These are phyloP conservation scores for Macrocybe gigantea DNA, from an alignment of 768 basidiomycete species.

Conservation along the genomic window DNA sequence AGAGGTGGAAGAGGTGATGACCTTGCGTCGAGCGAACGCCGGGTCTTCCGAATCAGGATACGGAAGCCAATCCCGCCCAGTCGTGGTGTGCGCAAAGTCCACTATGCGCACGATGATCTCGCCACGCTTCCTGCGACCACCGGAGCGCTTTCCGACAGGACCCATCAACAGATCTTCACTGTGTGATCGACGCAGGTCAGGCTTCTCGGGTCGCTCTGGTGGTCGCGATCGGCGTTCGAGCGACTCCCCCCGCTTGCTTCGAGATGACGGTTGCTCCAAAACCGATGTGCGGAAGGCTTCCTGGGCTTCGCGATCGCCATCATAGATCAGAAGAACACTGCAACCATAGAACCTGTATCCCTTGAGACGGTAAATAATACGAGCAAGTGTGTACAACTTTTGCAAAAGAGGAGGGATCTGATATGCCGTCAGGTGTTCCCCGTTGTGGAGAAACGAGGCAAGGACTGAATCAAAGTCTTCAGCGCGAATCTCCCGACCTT, in stretches of 20 bases:
- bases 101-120: constrained; percentile 95
- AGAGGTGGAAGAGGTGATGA: constrained; percentile 42
- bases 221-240: constrained; percentile 51
- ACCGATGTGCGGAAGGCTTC: constrained; percentile 59
- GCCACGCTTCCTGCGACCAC: constrained; percentile 71
- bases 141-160: constrained; percentile 56
- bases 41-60: constrained; percentile 41
- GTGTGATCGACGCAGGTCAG: constrained; percentile 62
- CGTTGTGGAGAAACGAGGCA: constrained; percentile 79
- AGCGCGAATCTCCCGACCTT: constrained; percentile 82
- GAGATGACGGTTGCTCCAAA: constrained; percentile 60
- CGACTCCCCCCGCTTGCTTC: constrained; percentile 74
- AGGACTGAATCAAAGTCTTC: constrained; percentile 83
- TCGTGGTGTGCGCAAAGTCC: constrained; percentile 98
- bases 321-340: constrained; percentile 94
- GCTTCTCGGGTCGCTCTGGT: constrained; percentile 35
- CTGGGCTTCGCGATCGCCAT: constrained; percentile 88
- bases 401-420: constrained; percentile 90
- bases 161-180: constrained; percentile 77
- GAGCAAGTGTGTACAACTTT: constrained; percentile 90
- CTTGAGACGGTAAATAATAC: constrained; percentile 81
- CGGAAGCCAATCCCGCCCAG: constrained; percentile 84
- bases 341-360: constrained; percentile 99
- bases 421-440: constrained; percentile 75
- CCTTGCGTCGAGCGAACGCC: constrained; percentile 9